Evolutionary conservation across 768 basidiomycete species (phyloP).

Genomic region (Lactarius sanguifluus): DNA sequence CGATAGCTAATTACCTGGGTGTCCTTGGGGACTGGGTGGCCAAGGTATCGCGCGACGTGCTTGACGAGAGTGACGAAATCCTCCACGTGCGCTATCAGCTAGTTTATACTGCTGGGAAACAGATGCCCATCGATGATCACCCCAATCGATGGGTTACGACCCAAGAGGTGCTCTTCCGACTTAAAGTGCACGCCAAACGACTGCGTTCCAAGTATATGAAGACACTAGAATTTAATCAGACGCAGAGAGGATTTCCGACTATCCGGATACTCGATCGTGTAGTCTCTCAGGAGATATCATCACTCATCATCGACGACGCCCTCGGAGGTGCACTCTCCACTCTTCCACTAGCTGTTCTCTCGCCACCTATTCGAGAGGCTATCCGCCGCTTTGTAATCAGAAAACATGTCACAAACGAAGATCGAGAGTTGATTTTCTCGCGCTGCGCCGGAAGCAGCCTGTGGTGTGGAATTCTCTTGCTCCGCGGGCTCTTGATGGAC

Average conservation of each 20-base stretch:
- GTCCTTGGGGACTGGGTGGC: slow-evolving; percentile 2
- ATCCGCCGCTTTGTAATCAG: slow-evolving; percentile 12
- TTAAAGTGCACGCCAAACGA: slow-evolving; percentile 27
- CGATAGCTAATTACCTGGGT: neutral
- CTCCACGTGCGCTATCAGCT: slow-evolving; percentile 49
- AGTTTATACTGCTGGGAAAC: slow-evolving; percentile 46
- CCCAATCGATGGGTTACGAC: slow-evolving; percentile 46
- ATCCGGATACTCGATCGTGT: slow-evolving; percentile 9
- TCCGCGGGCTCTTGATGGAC: slow-evolving; percentile 46
- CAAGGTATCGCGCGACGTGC: slow-evolving; percentile 18
- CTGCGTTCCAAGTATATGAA: neutral
- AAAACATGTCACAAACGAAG: neutral
- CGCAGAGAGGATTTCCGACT: slow-evolving; percentile 5
- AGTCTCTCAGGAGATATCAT: neutral
- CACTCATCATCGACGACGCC: slow-evolving; percentile 11
- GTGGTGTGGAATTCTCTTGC: slow-evolving; percentile 43
- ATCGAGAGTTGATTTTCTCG: neutral
- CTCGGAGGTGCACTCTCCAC: slow-evolving; percentile 4
- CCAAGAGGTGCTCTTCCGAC: slow-evolving; percentile 42
- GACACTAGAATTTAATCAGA: neutral
- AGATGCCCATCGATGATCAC: slow-evolving; percentile 40
- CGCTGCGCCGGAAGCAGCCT: slow-evolving; percentile 18
- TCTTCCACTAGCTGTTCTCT: slow-evolving; percentile 7
- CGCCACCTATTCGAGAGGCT: slow-evolving; percentile 1
- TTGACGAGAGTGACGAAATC: slow-evolving; percentile 36